Evolutionary conservation across 2,329 filamentous ascomycete genomes (phyloP), one percentile per base, ranked within the genome.

Genomic region (Botryosphaeria agaves): DNA sequence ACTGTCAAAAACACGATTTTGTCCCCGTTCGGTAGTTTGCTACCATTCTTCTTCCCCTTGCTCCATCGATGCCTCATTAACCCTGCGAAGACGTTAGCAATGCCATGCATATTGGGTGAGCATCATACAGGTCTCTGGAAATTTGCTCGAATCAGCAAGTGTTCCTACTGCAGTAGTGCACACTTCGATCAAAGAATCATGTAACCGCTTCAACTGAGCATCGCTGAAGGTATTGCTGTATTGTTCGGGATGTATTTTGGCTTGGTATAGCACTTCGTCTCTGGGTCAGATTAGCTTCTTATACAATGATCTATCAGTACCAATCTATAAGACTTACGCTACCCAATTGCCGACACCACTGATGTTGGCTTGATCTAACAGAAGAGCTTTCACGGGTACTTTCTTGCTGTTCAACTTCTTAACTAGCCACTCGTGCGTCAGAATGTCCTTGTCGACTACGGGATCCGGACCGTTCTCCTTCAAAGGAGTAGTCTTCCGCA

Each of bases 341-440:
- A 98, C 87, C 87, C 87, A 98, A 48, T 95, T 95, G 0, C 89
- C 89, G 37, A 98, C 81, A 5, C 89, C 89, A 44, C 80, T 89
- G 36, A 95, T 79, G 48, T 79, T 79, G 12, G 72, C 66, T 53
- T 98, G 89, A 47, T 95, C 82, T 3, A 95, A 64, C 8, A 98
- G 59, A 14, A 94, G 62, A 0, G 84, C 81, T 51, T 95, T 95
- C 39, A 95, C 69, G 0, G 87, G 85, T 1, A 94, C 80, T 43
- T 72, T 81, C 32, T 87, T 84, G 34, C 66, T 71, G 29, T 56
- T 62, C 59, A 94, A 62, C 51, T 82, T 79, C 32, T 62, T 53
- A n/a, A 52, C 56, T 12, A 98, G 54, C 66, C 81, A 95, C 1
- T 72, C 66, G 32, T 77, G 66, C 0, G 82, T 91, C 38, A 95